Conservation (phyloP, 164 flowering plant genomes). For the Platanus orientalis region DNA sequence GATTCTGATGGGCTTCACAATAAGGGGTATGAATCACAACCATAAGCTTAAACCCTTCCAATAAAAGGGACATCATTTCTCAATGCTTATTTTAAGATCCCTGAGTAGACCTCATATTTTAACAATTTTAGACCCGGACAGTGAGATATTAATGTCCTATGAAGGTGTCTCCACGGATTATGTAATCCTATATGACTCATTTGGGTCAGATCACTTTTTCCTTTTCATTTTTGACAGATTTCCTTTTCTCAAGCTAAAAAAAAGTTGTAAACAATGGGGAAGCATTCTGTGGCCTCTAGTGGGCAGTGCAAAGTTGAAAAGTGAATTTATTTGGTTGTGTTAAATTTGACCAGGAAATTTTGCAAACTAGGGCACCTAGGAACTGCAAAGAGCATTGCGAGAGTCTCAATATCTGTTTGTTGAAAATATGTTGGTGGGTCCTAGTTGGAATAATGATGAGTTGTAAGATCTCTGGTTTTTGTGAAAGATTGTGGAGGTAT, state of each 20-base stretch:
- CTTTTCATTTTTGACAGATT: not conserved
- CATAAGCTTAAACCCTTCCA: too few species aligned
- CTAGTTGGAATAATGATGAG: conserved; percentile 35
- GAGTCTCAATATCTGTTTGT: conserved; percentile 17
- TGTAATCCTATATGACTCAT: too few species aligned
- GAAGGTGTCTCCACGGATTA: too few species aligned
- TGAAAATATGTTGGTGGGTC: conserved; percentile 40
- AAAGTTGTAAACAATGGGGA: not conserved
- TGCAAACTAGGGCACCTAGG: conserved; percentile 10
- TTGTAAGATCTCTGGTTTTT: conserved; percentile 24
- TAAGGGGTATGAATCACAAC: too few species aligned
- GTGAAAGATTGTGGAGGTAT: conserved; percentile 23
- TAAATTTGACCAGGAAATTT: conserved; percentile 22
- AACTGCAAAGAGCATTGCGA: conserved; percentile 18
- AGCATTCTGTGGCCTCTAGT: not conserved
- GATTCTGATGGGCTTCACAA: too few species aligned
- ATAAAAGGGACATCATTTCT: too few species aligned
- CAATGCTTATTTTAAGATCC: too few species aligned
- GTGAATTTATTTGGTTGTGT: conserved; percentile 5
- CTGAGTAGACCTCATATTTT: too few species aligned
- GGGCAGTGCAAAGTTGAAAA: not conserved
- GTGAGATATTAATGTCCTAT: too few species aligned
- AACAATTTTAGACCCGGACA: too few species aligned
- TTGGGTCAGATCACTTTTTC: too few species aligned
- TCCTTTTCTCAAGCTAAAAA: not conserved